phyloP scores from a whole-genome alignment of 805 yeast genomes.

The Candida dendrica region DNA sequence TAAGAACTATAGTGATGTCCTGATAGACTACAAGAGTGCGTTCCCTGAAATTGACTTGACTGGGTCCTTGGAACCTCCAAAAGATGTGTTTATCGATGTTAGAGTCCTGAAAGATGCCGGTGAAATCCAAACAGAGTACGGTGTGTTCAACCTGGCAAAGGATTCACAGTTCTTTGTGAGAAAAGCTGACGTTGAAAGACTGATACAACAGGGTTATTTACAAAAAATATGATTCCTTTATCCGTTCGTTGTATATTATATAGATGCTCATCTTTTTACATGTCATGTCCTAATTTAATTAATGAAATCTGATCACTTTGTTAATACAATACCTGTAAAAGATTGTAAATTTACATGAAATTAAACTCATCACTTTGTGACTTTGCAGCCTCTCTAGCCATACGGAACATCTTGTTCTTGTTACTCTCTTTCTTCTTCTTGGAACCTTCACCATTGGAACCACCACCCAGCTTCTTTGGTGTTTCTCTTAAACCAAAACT shows the following conservation, averaged over 20 bases:
- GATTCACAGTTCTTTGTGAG: slow-evolving; percentile 93
- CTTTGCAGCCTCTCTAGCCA: slow-evolving; percentile 65
- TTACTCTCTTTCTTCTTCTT: slow-evolving; percentile 57
- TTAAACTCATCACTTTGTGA: slow-evolving; percentile 71
- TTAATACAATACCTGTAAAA: too few species aligned
- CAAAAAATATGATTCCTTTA: slow-evolving; percentile 47
- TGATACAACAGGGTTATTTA: slow-evolving; percentile 89
- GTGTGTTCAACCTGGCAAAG: slow-evolving; percentile 86
- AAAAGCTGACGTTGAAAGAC: slow-evolving; percentile 87
- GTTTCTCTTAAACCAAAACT: slow-evolving; percentile 92
- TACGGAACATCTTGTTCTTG: slow-evolving; percentile 63
- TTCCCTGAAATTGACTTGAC: slow-evolving; percentile 80
- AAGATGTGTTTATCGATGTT: slow-evolving; percentile 87
- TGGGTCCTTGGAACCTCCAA: slow-evolving; percentile 88
- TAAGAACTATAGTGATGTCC: slow-evolving; percentile 59
- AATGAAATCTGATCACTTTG: too few species aligned
- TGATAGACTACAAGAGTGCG: slow-evolving; percentile 70
- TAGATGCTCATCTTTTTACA: too few species aligned
- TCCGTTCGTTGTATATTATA: neutral
- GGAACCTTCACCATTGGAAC: slow-evolving; percentile 24
- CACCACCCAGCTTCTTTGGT: slow-evolving; percentile 69
- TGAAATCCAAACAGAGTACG: slow-evolving; percentile 95
- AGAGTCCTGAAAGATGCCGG: slow-evolving; percentile 92
- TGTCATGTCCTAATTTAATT: too few species aligned
- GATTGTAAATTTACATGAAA: slow-evolving; percentile 31